Conservation (phyloP, 306 rosid species). For the Lathyrus oleraceus region DNA sequence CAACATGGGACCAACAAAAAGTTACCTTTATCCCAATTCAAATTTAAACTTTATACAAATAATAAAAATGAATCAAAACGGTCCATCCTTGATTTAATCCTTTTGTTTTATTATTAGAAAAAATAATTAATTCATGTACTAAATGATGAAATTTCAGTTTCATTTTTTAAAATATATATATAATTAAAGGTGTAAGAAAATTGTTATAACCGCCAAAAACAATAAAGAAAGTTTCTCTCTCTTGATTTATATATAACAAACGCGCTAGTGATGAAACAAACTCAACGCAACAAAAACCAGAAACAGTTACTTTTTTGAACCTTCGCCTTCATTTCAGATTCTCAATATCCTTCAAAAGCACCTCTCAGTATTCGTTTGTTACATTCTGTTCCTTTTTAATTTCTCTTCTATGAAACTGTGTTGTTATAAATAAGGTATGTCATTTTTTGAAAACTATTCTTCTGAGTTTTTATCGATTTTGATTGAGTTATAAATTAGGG, state of each 20-base stretch:
- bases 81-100: neutral
- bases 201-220: neutral
- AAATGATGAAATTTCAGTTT: neutral
- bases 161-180: too few relatives aligned
- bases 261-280: slow-evolving; percentile 44
- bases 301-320: slow-evolving; percentile 52
- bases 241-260: slow-evolving; percentile 38
- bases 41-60: too few relatives aligned
- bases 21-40: too few relatives aligned
- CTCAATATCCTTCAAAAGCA: slow-evolving; percentile 24
- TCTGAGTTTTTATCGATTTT: slow-evolving; percentile 49
- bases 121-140: too few relatives aligned
- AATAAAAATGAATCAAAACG: neutral
- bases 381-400: slow-evolving; percentile 39
- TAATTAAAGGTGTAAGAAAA: too few relatives aligned
- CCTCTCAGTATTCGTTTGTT: slow-evolving; percentile 21
- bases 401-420: slow-evolving; percentile 40
- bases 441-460: slow-evolving; percentile 17
- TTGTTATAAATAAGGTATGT: slow-evolving; percentile 30
- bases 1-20: too few relatives aligned
- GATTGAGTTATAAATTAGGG: slow-evolving; percentile 29
- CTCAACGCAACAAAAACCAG: slow-evolving; percentile 33
- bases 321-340: slow-evolving; percentile 7
- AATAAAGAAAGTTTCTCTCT: neutral
- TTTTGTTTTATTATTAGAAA: neutral